phyloP scores from a whole-genome alignment of 371 early-diverging fungal species.

The Circinella umbellata region DNA sequence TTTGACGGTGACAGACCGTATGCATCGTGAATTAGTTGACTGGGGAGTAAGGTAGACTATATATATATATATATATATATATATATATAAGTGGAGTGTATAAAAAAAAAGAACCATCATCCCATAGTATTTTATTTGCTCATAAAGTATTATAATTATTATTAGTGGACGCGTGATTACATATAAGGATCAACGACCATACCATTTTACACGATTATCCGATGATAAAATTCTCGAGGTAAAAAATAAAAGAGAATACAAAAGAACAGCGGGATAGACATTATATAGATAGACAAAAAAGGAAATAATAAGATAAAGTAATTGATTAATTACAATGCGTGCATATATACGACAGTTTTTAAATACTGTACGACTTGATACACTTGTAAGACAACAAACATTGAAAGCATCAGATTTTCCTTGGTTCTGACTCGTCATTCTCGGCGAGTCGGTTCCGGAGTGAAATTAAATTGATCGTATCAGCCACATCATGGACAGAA shows the following conservation, averaged over 20 bases:
- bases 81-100: not conserved
- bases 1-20: conserved; percentile 86
- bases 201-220: conserved; percentile 65
- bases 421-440: conserved; percentile 17
- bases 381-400: conserved; percentile 44
- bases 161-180: conserved; percentile 69
- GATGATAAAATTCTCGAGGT: conserved; percentile 66
- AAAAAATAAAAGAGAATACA: conserved; percentile 11
- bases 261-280: too few relatives aligned
- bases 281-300: too few relatives aligned
- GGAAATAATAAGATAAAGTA: too few relatives aligned
- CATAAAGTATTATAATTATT: not conserved
- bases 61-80: not conserved
- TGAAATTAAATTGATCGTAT: conserved; percentile 78
- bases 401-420: conserved; percentile 26
- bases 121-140: not conserved
- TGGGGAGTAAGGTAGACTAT: conserved; percentile 62
- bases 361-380: conserved; percentile 38
- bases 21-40: conserved; percentile 71
- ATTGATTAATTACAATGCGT: too few relatives aligned
- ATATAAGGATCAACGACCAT: conserved; percentile 76
- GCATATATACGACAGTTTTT: conserved; percentile 53
- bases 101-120: too few relatives aligned
- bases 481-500: conserved; percentile 95
- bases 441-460: conserved; percentile 34